Base-by-base conservation (phyloP, 2,329 filamentous ascomycete genomes). In the Dothistroma pini region DNA sequence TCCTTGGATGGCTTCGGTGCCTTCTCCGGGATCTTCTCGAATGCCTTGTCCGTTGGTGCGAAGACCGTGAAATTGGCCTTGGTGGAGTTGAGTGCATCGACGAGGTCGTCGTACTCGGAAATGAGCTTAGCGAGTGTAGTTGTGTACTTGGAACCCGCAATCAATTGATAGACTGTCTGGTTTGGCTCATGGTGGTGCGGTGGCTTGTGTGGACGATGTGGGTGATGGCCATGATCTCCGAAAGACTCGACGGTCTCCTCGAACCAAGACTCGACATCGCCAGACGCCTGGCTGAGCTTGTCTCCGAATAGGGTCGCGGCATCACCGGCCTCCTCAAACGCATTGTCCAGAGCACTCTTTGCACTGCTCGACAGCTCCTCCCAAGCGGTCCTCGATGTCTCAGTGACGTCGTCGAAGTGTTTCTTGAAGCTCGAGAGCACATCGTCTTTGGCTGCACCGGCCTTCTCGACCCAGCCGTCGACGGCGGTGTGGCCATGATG, bases 41-140 rank as follows among this genome's bases (percentile, higher is more conserved):
- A 93, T 0, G 91, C 91, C 54, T 81, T 78, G 73, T 96, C 86
- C 0, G 84, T 86, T 0, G 93, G 93, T 1, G 90, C 89, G 70
- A 96, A 96, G 55, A 95, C 76, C 0, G 93, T 96, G 71, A 88
- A 85, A 75, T 93, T 93, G 22, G 84, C 80, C 38, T 83, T 77
- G 1, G 90, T 93, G 70, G 84, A 84, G 76, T 96, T 95, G 31
- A 97, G 83, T 3, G 86, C 74, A 57, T 88, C 75, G 38, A 93
- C 86, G 0, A 96, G 78, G 56, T 90, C 85, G 0, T 86, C 82
- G 72, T 89, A 87, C 63, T 91, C 82, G 63, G 89, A 82, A 67
- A 96, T 83, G n/a, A 92, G 79, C 71, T 88, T 84, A 31, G 88
- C 86, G 50, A 96, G 88, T 74, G 87, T 89, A 54, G 85, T 89